phyloP scores from a whole-genome alignment of 805 yeast species.

The Metschnikowia bowlesiae region DNA sequence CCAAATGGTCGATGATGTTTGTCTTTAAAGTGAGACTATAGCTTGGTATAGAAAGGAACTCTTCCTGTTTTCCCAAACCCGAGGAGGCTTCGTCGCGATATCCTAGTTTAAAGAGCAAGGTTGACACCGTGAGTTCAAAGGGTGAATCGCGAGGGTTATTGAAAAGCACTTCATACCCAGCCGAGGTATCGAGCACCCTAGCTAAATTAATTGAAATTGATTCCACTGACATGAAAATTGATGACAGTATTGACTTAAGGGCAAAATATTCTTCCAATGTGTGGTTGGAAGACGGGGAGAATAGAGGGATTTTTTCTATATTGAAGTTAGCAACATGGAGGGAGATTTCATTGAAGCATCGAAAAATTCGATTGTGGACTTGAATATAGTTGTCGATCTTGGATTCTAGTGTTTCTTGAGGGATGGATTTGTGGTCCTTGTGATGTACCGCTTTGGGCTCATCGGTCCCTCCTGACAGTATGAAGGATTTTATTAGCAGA shows the following conservation, averaged over 20 bases:
- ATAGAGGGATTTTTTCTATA: slow-evolving; percentile 11
- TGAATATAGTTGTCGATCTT: slow-evolving; percentile 1
- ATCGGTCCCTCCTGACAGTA: neutral
- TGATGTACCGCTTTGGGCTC: neutral
- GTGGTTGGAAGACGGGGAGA: slow-evolving; percentile 10
- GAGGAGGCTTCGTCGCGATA: slow-evolving; percentile 11
- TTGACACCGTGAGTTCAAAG: slow-evolving; percentile 28
- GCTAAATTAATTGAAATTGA: slow-evolving; percentile 10
- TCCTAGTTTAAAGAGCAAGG: slow-evolving; percentile 29
- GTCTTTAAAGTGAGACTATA: slow-evolving; percentile 32
- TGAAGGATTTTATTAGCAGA: slow-evolving; percentile 1
- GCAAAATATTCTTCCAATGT: slow-evolving; percentile 9
- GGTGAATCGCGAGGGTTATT: slow-evolving; percentile 29
- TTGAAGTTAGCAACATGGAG: slow-evolving; percentile 7
- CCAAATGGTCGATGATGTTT: slow-evolving; percentile 30
- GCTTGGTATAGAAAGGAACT: slow-evolving; percentile 33
- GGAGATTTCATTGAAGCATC: slow-evolving; percentile 13
- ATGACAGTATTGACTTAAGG: neutral
- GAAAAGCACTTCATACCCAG: slow-evolving; percentile 39
- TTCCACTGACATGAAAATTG: slow-evolving; percentile 9
- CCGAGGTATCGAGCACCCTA: slow-evolving; percentile 13
- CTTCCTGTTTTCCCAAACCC: slow-evolving; percentile 16
- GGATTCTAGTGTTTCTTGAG: neutral
- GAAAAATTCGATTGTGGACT: slow-evolving; percentile 9
- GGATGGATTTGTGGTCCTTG: neutral